Evolutionary conservation across 352 stramenopile genomes (phyloP).

Genomic region (Phytophthora sp.): DNA sequence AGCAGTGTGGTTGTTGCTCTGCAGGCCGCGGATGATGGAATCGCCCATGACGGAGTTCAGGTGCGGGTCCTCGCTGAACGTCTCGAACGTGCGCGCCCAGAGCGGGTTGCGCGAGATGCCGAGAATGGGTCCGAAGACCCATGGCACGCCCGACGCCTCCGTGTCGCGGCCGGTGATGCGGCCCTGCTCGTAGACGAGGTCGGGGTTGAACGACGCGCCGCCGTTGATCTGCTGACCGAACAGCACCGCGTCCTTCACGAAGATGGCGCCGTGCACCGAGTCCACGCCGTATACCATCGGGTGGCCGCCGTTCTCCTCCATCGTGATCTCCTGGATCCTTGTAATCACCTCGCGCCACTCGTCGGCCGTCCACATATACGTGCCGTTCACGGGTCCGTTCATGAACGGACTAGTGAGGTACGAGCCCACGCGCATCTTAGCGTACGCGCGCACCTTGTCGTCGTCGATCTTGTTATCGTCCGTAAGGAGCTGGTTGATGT

Average conservation of each 20-base stretch:
- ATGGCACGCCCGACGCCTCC: slow-evolving; percentile 76
- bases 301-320: slow-evolving; percentile 36
- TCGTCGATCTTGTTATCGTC: slow-evolving; percentile 39
- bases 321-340: slow-evolving; percentile 72
- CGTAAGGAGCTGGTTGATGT: slow-evolving; percentile 74
- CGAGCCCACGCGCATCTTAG: slow-evolving; percentile 79
- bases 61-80: slow-evolving; percentile 90
- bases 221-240: slow-evolving; percentile 51
- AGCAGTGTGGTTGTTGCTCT: slow-evolving; percentile 57
- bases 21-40: slow-evolving; percentile 61
- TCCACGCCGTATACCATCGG: slow-evolving; percentile 88
- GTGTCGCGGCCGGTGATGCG: slow-evolving; percentile 78
- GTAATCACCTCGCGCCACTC: slow-evolving; percentile 75
- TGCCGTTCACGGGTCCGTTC: slow-evolving; percentile 31
- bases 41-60: slow-evolving; percentile 68
- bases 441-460: slow-evolving; percentile 44
- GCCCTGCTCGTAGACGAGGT: slow-evolving; percentile 62
- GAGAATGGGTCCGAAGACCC: slow-evolving; percentile 86
- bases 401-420: slow-evolving; percentile 77
- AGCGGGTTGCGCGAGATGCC: slow-evolving; percentile 79
- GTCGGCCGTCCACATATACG: slow-evolving; percentile 36
- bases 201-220: slow-evolving; percentile 84
- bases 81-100: slow-evolving; percentile 90
- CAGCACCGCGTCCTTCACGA: slow-evolving; percentile 71
- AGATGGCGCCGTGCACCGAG: slow-evolving; percentile 89